Conservation (phyloP, 768 basidiomycete genomes). For the Suillus brevipes region DNA sequence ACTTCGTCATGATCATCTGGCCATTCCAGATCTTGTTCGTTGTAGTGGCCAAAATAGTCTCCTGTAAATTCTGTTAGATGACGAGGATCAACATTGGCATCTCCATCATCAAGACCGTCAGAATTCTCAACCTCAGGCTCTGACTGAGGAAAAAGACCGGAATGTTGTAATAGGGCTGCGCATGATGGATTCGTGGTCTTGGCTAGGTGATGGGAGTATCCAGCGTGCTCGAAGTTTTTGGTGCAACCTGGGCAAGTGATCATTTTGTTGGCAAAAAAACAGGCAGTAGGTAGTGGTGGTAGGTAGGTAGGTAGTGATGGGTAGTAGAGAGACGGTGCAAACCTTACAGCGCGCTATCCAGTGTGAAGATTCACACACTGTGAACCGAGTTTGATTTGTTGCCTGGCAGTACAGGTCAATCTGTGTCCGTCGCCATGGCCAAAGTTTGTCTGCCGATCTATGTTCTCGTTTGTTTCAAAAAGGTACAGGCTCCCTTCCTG, state of each 20-base stretch:
- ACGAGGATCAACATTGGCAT: not conserved
- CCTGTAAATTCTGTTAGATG: not conserved
- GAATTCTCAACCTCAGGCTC: not conserved
- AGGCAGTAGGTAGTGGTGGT: not conserved
- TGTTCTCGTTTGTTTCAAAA: conserved; percentile 24
- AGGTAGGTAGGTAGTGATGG: no score
- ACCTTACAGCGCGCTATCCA: no score
- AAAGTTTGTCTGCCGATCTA: conserved; percentile 34
- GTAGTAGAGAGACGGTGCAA: no score
- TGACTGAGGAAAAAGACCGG: not conserved
- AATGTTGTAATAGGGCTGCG: not conserved
- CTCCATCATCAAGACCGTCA: not conserved
- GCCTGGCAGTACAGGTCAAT: not conserved
- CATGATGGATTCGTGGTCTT: not conserved
- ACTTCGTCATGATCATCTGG: not conserved
- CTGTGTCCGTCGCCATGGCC: conserved; percentile 52
- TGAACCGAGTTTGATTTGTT: no score
- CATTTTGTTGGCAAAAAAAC: not conserved
- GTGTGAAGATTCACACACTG: no score
- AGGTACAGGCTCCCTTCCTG: conserved; percentile 50
- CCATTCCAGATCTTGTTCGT: not conserved
- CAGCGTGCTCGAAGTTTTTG: not conserved
- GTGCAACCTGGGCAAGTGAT: not conserved
- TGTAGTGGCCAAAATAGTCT: not conserved
- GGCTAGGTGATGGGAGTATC: not conserved